Percentiles rank a stretch among this genome's conserved stretches.
Evolutionary conservation across 2,329 filamentous ascomycete genomes (phyloP).

Genomic region (Lasiodiplodia citricola): DNA sequence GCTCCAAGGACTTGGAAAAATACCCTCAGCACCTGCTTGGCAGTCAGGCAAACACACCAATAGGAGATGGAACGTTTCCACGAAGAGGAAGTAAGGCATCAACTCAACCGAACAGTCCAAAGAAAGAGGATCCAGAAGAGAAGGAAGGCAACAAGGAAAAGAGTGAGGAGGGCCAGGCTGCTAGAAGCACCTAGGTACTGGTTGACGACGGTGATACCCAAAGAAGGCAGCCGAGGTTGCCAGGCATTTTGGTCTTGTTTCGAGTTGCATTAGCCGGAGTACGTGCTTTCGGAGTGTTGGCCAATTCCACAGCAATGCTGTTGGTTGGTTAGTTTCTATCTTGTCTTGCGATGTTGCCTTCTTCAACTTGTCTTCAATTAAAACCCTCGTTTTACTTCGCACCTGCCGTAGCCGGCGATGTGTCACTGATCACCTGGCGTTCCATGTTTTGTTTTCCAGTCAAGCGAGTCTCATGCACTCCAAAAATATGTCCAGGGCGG

Average conservation of each 20-base stretch:
- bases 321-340: constrained; percentile 18
- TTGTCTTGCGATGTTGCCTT: constrained; percentile 17
- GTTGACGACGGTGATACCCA: constrained; percentile 26
- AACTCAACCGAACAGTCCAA: constrained; percentile 14
- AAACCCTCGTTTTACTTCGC: background rate
- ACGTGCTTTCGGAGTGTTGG: constrained; percentile 14
- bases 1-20: constrained; percentile 56
- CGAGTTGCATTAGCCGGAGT: constrained; percentile 26
- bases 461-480: background rate
- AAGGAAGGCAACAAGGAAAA: constrained; percentile 18
- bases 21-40: constrained; percentile 51
- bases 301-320: constrained; percentile 12
- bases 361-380: constrained; percentile 16
- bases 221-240: constrained; percentile 8
- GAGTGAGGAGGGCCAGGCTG: constrained; percentile 7
- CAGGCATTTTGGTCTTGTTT: constrained; percentile 24
- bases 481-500: background rate
- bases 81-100: constrained; percentile 23
- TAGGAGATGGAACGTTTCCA: constrained; percentile 21
- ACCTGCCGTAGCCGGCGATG: background rate
- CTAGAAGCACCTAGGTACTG: constrained; percentile 14
- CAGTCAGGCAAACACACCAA: constrained; percentile 20
- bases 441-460: background rate
- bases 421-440: background rate
- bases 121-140: constrained; percentile 21